Percentiles rank a stretch among this genome's conserved stretches.
phyloP scores from a whole-genome alignment of 225 moss, liverwort and hornwort genomes.

The Pleurozium schreberi region DNA sequence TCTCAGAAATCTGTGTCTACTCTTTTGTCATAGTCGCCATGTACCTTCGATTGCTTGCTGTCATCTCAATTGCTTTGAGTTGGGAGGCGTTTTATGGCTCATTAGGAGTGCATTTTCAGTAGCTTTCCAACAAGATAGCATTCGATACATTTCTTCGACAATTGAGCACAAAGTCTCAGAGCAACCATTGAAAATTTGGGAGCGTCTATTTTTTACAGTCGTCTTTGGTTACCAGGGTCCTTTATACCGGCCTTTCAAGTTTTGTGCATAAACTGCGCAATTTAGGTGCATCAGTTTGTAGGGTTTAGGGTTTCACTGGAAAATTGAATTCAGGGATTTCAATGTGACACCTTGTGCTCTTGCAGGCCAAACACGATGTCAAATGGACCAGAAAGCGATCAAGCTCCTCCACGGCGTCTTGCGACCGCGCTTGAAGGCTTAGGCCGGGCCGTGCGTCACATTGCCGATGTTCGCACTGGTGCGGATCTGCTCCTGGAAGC shows the following conservation, averaged over 20 bases:
- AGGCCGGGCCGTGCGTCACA: constrained; percentile 57
- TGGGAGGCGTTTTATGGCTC: background rate
- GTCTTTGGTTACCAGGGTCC: background rate
- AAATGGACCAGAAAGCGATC: constrained; percentile 24
- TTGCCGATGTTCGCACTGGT: constrained; percentile 70
- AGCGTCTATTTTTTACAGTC: background rate
- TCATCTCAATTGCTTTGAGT: background rate
- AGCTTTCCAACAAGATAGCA: background rate
- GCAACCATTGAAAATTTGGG: background rate
- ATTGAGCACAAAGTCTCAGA: background rate
- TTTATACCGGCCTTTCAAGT: background rate
- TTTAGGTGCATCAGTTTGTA: background rate
- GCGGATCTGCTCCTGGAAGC: constrained; percentile 70
- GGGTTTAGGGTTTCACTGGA: background rate
- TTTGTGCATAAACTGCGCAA: background rate
- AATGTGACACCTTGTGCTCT: background rate
- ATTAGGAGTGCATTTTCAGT: background rate
- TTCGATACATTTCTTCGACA: background rate
- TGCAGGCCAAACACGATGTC: constrained; percentile 18
- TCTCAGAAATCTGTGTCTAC: background rate
- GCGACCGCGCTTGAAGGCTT: constrained; percentile 66
- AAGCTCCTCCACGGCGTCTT: constrained; percentile 67
- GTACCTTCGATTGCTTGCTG: background rate
- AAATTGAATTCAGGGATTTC: background rate
- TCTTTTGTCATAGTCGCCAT: background rate